Evolutionary conservation across 2,329 filamentous ascomycete species (phyloP), one percentile per base, ranked within the genome.

Genomic region (Exophiala xenobiotica): DNA sequence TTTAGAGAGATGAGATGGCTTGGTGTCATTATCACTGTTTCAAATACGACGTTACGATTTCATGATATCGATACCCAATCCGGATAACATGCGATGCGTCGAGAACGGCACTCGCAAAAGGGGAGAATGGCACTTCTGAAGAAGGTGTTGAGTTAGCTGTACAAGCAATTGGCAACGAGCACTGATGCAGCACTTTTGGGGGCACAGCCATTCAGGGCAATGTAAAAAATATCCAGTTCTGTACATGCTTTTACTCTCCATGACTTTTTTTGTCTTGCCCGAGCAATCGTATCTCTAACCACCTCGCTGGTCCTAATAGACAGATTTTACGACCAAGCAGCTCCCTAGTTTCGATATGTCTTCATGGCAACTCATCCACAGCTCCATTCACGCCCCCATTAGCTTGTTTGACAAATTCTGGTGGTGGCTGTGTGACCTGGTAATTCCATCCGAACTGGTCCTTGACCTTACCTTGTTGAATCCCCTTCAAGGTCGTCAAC

Each of bases 391-490:
- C 38, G 8, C 37, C 49, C 7, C 50, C 50, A n/a, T 50, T 54
- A 4, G 41, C 29, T 3, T 48, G 41, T 12, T 48, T 44, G 29
- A 26, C 24, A 48, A 62, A 61, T 6, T 57, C 59, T 14, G 44
- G 45, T 4, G 60, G 57, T 4, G 60, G 55, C 48, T 62, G 58
- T 29, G 66, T 64, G n/a, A 75, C 69, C 31, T 66, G 65, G 24
- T 65, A 64, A 48, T 73, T 79, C 91, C 90, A 96, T 3, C 82
- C 83, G 65, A 91, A 88, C 50, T 75, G 72, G 67, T 97, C 92
- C 67, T 86, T 75, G 35, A 87, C 74, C 70, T 87, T 88, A 22
- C 91, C 91, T 29, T 82, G 78, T 75, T 97, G 92, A 55, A 97
- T 90, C 1, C 83, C 90, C 74, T 95, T 87, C 47, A 97, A 77